Evolutionary conservation across 345 rosid species (phyloP).

Genomic region (Corymbia maculata): DNA sequence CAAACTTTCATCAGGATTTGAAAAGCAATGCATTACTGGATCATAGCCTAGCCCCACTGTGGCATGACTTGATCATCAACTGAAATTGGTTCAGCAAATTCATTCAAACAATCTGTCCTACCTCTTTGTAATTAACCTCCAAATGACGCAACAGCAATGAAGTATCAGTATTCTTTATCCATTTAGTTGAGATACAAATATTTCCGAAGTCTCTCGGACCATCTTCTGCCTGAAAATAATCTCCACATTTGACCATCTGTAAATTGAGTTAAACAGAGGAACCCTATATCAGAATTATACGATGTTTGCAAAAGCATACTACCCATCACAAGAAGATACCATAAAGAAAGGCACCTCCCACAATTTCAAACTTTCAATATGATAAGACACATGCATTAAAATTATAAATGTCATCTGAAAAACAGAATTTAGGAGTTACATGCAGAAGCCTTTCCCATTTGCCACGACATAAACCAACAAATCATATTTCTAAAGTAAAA

Average conservation of each 20-base stretch:
- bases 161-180: conserved; percentile 44
- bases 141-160: conserved; percentile 61
- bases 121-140: conserved; percentile 73
- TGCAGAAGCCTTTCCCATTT: neutral
- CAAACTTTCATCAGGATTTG: neutral
- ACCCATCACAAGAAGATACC: neutral
- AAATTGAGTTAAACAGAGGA: neutral
- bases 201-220: conserved; percentile 82
- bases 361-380: neutral
- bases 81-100: neutral
- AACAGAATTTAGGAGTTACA: neutral
- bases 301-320: neutral
- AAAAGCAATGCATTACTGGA: neutral
- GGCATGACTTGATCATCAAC: neutral
- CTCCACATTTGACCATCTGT: conserved; percentile 73
- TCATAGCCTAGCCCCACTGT: neutral
- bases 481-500: neutral
- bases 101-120: conserved; percentile 6
- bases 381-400: neutral
- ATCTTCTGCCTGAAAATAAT: conserved; percentile 73
- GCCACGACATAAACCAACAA: neutral
- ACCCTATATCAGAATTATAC: neutral
- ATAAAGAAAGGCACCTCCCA: neutral
- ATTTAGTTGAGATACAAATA: conserved; percentile 39
- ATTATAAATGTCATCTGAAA: neutral